Conservation (phyloP, 345 rosid species). For the Litchi chinensis region DNA sequence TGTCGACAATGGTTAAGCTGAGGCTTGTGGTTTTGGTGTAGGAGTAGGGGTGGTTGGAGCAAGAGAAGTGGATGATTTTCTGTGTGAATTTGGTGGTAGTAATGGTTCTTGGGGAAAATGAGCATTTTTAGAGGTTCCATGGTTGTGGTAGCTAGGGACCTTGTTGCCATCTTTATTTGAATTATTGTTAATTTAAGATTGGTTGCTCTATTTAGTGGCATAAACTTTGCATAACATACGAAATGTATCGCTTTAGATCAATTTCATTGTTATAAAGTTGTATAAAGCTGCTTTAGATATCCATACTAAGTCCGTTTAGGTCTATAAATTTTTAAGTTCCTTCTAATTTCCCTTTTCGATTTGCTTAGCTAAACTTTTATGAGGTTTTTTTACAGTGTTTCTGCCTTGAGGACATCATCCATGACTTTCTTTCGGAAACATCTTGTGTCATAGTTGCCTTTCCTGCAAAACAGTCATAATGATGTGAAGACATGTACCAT, state of each 20-base stretch:
- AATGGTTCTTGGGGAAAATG: not conserved
- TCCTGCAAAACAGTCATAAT: not conserved
- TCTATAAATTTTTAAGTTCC: not conserved
- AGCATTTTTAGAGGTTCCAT: not conserved
- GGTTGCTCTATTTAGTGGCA: conserved; percentile 1
- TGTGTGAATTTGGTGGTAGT: not conserved
- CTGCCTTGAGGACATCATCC: not conserved
- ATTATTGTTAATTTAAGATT: not conserved
- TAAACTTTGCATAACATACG: not conserved
- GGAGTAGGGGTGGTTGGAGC: not conserved
- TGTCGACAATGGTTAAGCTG: not conserved
- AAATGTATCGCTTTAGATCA: not conserved
- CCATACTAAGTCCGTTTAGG: not conserved
- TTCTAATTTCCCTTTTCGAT: not conserved
- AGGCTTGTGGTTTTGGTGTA: not conserved
- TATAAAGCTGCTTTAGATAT: not conserved
- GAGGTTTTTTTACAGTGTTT: not conserved
- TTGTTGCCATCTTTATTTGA: not conserved
- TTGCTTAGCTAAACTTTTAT: not conserved
- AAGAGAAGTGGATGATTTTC: not conserved
- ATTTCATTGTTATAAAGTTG: not conserved
- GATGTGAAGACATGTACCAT: not conserved
- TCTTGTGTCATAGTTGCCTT: not conserved
- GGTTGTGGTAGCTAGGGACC: not conserved
- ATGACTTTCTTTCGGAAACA: not conserved